Evolutionary conservation across 352 stramenopile genomes (phyloP).

Genomic region (Elongisporangium anandrum): DNA sequence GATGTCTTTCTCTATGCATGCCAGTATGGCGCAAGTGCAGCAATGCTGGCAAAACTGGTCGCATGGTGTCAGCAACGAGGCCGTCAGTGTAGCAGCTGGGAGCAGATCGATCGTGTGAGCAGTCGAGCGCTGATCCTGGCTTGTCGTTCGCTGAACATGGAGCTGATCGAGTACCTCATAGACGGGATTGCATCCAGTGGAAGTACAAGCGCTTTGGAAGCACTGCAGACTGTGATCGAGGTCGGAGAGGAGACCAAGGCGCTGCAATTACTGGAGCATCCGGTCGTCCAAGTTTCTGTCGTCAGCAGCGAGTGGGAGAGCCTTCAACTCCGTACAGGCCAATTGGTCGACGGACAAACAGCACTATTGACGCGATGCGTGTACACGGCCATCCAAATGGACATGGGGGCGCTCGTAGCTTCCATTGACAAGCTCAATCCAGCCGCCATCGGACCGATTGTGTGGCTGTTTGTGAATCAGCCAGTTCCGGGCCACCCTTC

Average conservation of each 20-base stretch:
- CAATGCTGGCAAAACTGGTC: constrained; percentile 10
- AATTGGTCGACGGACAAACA: constrained; percentile 13
- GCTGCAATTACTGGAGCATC: constrained; percentile 10
- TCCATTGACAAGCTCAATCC: constrained; percentile 14
- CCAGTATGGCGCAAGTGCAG: constrained; percentile 9
- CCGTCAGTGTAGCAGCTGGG: background rate
- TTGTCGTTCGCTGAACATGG: constrained; percentile 1
- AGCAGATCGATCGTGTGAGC: constrained; percentile 2
- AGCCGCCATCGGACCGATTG: constrained; percentile 1
- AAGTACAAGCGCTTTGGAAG: constrained; percentile 5
- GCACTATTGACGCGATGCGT: constrained; percentile 22
- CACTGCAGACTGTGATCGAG: constrained; percentile 13
- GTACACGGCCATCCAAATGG: constrained; percentile 8
- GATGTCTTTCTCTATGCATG: constrained; percentile 21
- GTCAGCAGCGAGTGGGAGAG: constrained; percentile 4
- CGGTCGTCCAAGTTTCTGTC: constrained; percentile 3
- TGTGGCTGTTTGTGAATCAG: background rate
- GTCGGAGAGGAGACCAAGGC: constrained; percentile 7
- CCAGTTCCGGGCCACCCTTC: background rate
- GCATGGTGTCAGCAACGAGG: constrained; percentile 2
- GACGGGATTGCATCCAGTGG: background rate
- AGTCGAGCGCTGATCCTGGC: constrained; percentile 11
- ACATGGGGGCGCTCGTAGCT: constrained; percentile 7
- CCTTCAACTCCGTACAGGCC: constrained; percentile 8
- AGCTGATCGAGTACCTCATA: constrained; percentile 8